A percentile compares a stretch with the other conserved stretches of the same genome.
These are phyloP conservation scores for Penicillium arizonense DNA, from an alignment of 495 filamentous ascomycete species.

Conservation along the genomic window DNA sequence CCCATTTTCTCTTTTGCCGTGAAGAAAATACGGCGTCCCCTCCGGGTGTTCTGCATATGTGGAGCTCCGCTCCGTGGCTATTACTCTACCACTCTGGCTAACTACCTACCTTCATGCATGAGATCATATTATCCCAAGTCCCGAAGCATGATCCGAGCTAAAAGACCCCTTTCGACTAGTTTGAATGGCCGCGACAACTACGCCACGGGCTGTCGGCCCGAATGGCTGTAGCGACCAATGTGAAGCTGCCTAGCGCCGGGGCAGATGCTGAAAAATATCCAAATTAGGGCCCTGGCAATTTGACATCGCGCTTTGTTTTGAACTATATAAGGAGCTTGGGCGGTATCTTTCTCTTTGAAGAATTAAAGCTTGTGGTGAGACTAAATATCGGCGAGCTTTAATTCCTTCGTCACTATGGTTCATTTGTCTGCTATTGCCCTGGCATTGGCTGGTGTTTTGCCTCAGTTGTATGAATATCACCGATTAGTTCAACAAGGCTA, in stretches of 20 bases:
- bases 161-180: background rate
- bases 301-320: background rate
- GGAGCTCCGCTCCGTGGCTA: background rate
- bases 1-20: slow-evolving; percentile 1
- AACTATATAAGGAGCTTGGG: slow-evolving; percentile 2
- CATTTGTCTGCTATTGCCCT: slow-evolving; percentile 16
- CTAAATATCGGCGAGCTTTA: background rate
- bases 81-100: background rate
- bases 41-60: background rate
- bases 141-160: background rate
- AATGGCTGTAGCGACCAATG: background rate
- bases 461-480: slow-evolving; percentile 17
- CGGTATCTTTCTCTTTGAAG: background rate
- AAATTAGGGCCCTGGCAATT: background rate
- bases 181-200: slow-evolving; percentile 21
- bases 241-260: slow-evolving; percentile 7
- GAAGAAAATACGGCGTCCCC: slow-evolving; percentile 14
- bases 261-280: slow-evolving; percentile 4
- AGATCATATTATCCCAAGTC: background rate
- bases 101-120: background rate
- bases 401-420: slow-evolving; percentile 21
- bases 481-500: background rate
- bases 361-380: background rate
- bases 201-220: slow-evolving; percentile 23
- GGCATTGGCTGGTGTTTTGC: slow-evolving; percentile 26